Base-by-base conservation (phyloP, 2,329 filamentous ascomycete species). In the Neophaeococcomyces mojaviensis region DNA sequence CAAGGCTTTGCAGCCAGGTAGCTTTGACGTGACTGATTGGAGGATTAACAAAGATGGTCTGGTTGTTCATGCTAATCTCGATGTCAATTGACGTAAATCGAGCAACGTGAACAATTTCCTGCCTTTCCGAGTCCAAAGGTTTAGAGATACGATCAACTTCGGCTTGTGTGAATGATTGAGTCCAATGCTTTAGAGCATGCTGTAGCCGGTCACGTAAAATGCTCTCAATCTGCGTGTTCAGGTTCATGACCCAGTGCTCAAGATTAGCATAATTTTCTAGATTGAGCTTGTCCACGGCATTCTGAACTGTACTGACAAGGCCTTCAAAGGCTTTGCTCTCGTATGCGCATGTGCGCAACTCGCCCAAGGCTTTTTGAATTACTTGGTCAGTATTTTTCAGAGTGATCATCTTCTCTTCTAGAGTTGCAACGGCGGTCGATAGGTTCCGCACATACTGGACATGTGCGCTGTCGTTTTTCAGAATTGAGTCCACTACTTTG, bases 371-470 rank as follows among this genome's bases (percentile, higher is more conserved):
- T 60, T 88, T 88, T 58, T 94, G 86, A 18, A 84, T 76, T 19
- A 77, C 88, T n/a, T 82, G 73, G 59, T 95, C 83, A 53, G 94
- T 94, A 4, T 80, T 78, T 35, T 80, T 75, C 41, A 98, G 71
- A 1, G 85, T 84, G 9, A 81, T 76, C 0, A 89, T 88, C 69
- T 99, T 98, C 47, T 76, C 78, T 65, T 98, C 92, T 1, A 99
- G 75, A 13, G 92, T 76, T 0, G 88, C 90, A 4, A 95, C 88
- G 0, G 89, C 83, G 1, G 81, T 78, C 31, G 88, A 89, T 59
- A 98, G 94, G 58, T 96, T 88, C 26, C 89, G 85, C 39, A 98
- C 89, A 62, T 97, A 98, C 61, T 95, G 85, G 41, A 96, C 88
- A 64, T 98, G 94, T 64, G 89, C 92, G 69, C 87, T 95, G 64